phyloP scores from a whole-genome alignment of 1,139 yeast genomes.

The Geotrichum phurueaensis region DNA sequence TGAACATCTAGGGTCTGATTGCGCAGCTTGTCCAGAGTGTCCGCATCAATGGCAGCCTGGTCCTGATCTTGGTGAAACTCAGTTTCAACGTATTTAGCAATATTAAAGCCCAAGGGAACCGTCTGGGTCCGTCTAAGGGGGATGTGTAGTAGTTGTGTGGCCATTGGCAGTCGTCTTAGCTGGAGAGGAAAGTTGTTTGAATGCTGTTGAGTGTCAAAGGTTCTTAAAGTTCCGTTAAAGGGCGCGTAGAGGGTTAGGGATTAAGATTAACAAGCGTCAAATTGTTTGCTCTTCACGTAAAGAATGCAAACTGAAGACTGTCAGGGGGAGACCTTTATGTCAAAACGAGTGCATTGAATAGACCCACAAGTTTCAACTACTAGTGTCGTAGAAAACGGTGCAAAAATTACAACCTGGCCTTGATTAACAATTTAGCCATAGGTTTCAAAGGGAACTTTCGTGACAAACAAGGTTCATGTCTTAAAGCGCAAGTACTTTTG shows the following conservation, averaged over 20 bases:
- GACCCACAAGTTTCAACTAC: too few relatives aligned
- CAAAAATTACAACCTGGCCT: too few relatives aligned
- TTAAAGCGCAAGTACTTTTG: too few relatives aligned
- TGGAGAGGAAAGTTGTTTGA: neutral
- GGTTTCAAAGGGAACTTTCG: too few relatives aligned
- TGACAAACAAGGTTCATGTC: too few relatives aligned
- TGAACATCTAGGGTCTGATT: conserved; percentile 32
- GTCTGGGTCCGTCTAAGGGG: conserved; percentile 51
- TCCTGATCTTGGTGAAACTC: conserved; percentile 65
- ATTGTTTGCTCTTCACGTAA: too few relatives aligned
- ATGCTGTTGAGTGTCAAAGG: neutral
- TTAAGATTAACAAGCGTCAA: too few relatives aligned
- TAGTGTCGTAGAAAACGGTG: too few relatives aligned
- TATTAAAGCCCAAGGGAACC: conserved; percentile 42
- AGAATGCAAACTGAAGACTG: too few relatives aligned
- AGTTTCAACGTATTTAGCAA: conserved; percentile 47
- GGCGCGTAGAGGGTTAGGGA: neutral
- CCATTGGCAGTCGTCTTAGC: conserved; percentile 6
- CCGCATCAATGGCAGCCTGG: conserved; percentile 50
- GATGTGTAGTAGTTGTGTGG: conserved; percentile 31
- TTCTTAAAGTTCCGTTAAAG: neutral
- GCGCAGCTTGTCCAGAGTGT: conserved; percentile 40
- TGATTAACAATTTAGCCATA: too few relatives aligned
- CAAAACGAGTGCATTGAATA: too few relatives aligned
- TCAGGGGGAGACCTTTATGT: too few relatives aligned